Evolutionary conservation across 2,329 filamentous ascomycete species (phyloP), one percentile per base, ranked within the genome.

Genomic region (Coniochaeta hoffmannii): DNA sequence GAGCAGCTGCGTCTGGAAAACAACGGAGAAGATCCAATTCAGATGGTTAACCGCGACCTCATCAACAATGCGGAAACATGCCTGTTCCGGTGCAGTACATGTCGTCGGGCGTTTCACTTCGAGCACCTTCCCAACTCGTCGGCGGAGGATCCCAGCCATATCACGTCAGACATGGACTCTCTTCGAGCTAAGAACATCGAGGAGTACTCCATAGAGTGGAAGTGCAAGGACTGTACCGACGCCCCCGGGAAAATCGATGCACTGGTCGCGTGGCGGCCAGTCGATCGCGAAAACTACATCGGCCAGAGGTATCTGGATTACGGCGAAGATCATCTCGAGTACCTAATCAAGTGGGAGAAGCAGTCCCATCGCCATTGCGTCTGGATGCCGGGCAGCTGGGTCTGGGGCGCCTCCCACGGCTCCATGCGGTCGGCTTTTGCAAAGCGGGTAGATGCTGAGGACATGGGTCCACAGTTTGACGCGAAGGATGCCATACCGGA

Each of bases 341-440:
- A 97, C 65, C 80, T 99, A 2, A 74, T 99, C 63, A 96, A 94
- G 67, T 97, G 92, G 90, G 84, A 88, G 46, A 76, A 78, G 0
- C 78, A 82, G 55, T 96, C 93, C 0, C 95, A 97, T 65, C 87
- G 86, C 59, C 86, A 89, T 60, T 90, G 89, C 54, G 78, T 77
- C 7, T 99, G 95, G 94, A 88, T 90, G 79, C 84, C 90, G 10
- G 94, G 93, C 12, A 79, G 87, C 15, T 99, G 94, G 94, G 80
- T 96, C 1, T 93, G 83, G 76, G 90, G 91, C 6, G 77, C 87
- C 10, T 81, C 82, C 15, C 73, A 79, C 12, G 63, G 71, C 3
- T 56, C 68, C 0, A 95, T 89, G 85, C 84, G 90, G 15, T 82
- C 78, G 10, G 78, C 90, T 0, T 99, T 97, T 68, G 76, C 80